Percentiles rank a stretch among this genome's conserved stretches.
phyloP scores from a whole-genome alignment of 768 basidiomycete species.

The Mycena filopes region DNA sequence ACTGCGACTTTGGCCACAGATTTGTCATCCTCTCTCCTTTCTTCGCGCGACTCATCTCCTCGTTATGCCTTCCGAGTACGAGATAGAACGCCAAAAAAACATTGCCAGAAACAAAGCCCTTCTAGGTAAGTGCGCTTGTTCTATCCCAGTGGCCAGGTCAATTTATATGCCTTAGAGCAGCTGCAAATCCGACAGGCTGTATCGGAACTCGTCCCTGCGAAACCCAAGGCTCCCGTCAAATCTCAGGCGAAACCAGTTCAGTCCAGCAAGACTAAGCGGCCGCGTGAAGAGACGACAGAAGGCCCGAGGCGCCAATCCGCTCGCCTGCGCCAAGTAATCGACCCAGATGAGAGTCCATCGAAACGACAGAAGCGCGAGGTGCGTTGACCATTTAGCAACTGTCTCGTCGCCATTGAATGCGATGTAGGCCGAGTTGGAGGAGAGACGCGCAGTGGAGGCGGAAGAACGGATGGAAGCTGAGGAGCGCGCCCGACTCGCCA shows the following conservation, averaged over 20 bases:
- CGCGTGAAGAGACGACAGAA: slow-evolving; percentile 50
- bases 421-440: slow-evolving; percentile 60
- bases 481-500: slow-evolving; percentile 70
- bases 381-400: slow-evolving; percentile 29
- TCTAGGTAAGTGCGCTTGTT: too few relatives aligned
- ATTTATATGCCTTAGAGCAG: too few relatives aligned
- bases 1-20: too few relatives aligned
- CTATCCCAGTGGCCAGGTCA: too few relatives aligned
- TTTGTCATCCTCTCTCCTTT: too few relatives aligned
- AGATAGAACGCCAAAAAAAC: too few relatives aligned
- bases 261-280: slow-evolving; percentile 66
- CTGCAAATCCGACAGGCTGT: slow-evolving; percentile 73
- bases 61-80: too few relatives aligned
- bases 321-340: slow-evolving; percentile 59
- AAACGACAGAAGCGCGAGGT: slow-evolving; percentile 77
- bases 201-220: slow-evolving; percentile 56
- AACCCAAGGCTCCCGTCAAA: slow-evolving; percentile 53
- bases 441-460: slow-evolving; percentile 62
- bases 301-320: slow-evolving; percentile 75
- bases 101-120: too few relatives aligned
- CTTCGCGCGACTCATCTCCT: too few relatives aligned
- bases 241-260: slow-evolving; percentile 71
- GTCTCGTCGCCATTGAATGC: neutral
- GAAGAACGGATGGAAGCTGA: slow-evolving; percentile 70
- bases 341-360: slow-evolving; percentile 73